Base-by-base conservation (phyloP, 2,329 filamentous ascomycete species). In the Cladophialophora chaetospira region DNA sequence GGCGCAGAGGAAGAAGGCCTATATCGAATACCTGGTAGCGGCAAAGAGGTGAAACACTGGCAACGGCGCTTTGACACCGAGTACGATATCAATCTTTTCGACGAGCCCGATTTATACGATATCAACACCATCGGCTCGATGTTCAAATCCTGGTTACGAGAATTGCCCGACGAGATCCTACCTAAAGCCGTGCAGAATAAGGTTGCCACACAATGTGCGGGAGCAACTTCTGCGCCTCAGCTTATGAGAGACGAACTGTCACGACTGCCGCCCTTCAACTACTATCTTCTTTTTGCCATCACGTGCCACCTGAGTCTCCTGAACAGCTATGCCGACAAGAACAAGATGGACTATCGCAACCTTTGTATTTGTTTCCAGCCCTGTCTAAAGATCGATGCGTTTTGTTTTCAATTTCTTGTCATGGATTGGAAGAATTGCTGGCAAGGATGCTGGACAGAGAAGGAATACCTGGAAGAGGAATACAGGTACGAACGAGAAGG, bases 261-360 rank as follows among this genome's bases (percentile, higher is more conserved):
- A 1, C 92, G 90, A 66, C 81, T 97, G n/a, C 89, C 93, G 5
- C 93, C 93, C 0, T 97, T 94, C 79, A 96, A 97, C 75, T 97
- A 97, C 75, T 97, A 97, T 70, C 87, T 97, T 11, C 85, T 97
- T 4, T 97, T 97, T 71, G 93, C 93, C 67, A 96, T 97, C 66
- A 97, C 93, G 29, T 97, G 93, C 73, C 93, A 97, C 68, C 85
- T 97, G 46, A 96, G 91, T 67, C 82, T 97, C 23, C 82, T 97
- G 8, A 86, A 96, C 65, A 91, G 90, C 1, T 93, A 96, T 72
- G 88, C 91, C 21, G 90, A 95, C 63, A 92, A 93, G 78, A 97
- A 97, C 82, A 96, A 96, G 77, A 97, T 97, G 93, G 91, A 96
- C 70, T 96, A 93, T 70, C 86, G 90, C 69, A 97, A 97, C 64